phyloP scores from a whole-genome alignment of 129 eudicot genomes.

The Flaveria brownii region DNA sequence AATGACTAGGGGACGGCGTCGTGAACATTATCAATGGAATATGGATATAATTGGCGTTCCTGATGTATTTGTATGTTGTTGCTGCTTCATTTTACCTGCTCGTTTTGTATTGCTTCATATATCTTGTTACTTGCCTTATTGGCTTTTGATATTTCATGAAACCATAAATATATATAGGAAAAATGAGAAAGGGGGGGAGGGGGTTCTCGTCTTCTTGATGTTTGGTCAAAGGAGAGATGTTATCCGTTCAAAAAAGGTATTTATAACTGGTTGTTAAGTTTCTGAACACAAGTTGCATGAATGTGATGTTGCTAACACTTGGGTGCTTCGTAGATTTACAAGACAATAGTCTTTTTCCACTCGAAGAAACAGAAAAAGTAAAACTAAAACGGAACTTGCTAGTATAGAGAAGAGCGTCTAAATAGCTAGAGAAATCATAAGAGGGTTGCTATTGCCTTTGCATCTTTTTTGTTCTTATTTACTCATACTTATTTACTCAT shows the following conservation, averaged over 20 bases:
- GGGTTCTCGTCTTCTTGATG: not conserved
- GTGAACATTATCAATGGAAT: slow-evolving; percentile 99
- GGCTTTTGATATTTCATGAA: not conserved
- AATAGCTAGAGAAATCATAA: not conserved
- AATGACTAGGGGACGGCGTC: slow-evolving; percentile 96
- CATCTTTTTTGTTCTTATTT: not conserved
- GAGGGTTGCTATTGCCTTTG: not conserved
- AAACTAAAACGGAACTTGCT: not conserved
- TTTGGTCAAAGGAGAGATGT: not conserved
- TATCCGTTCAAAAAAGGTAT: not conserved
- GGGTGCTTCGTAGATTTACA: not conserved
- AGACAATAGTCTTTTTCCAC: not conserved
- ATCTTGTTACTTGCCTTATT: not conserved
- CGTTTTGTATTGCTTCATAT: not conserved
- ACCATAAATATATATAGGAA: not conserved
- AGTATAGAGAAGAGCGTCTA: not conserved
- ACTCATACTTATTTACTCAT: not conserved
- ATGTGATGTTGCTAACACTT: not conserved
- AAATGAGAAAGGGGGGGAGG: not conserved
- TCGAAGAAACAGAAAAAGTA: not conserved
- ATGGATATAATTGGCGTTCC: slow-evolving; percentile 99
- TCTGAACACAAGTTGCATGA: slow-evolving; percentile 3
- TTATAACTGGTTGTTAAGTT: not conserved
- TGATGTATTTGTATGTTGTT: slow-evolving; percentile 69
- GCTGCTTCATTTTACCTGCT: not conserved